phyloP scores from a whole-genome alignment of 2,329 filamentous ascomycete species.

The Trichoderma hamatum region DNA sequence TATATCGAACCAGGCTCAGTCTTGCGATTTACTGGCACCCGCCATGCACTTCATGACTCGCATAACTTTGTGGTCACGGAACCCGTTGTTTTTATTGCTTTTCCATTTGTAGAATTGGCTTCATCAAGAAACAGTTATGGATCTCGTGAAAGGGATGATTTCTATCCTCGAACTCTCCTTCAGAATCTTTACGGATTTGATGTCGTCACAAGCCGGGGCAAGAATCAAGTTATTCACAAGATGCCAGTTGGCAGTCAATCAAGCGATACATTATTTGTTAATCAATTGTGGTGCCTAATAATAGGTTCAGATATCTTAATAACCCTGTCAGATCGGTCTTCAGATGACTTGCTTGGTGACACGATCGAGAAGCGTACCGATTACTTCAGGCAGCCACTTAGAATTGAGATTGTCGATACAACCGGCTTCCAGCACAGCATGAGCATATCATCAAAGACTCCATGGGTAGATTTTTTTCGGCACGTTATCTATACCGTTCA shows the following conservation, averaged over 20 bases:
- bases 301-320: constrained; percentile 4
- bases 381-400: not conserved
- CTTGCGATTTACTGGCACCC: not conserved
- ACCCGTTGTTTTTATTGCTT: constrained; percentile 5
- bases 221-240: not conserved
- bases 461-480: constrained; percentile 19
- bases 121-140: not conserved
- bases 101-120: not conserved
- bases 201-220: constrained; percentile 6
- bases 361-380: not conserved
- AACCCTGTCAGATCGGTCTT: constrained; percentile 5
- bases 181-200: constrained; percentile 18
- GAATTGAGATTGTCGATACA: not conserved
- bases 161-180: constrained; percentile 2
- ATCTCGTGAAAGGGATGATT: not conserved
- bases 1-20: constrained; percentile 15
- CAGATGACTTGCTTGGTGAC: not conserved
- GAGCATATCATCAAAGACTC: not conserved
- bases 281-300: constrained; percentile 17
- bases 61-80: not conserved
- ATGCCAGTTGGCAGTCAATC: not conserved
- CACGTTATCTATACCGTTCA: not conserved
- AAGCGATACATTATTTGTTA: not conserved
- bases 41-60: not conserved
- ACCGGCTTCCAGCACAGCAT: not conserved